Conservation (phyloP, 805 yeast genomes). For the Candida corydali region DNA sequence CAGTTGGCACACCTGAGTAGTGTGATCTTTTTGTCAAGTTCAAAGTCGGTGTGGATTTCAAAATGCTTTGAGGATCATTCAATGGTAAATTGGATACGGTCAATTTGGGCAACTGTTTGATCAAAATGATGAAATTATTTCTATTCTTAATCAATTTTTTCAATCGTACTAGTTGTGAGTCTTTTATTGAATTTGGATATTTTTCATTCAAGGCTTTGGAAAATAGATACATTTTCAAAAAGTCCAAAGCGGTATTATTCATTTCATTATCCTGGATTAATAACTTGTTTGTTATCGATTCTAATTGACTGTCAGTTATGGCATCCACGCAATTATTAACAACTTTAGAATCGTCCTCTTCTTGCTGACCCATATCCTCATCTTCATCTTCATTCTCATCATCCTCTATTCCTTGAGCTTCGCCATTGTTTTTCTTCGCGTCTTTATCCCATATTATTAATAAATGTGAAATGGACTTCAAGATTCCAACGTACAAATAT, state of each 20-base stretch:
- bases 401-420: slow-evolving; percentile 11
- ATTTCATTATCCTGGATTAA: slow-evolving; percentile 71
- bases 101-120: slow-evolving; percentile 59
- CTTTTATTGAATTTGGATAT: slow-evolving; percentile 22
- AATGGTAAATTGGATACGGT: slow-evolving; percentile 31
- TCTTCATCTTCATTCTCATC: slow-evolving; percentile 13
- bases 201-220: slow-evolving; percentile 48
- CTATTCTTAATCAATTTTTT: slow-evolving; percentile 49
- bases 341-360: slow-evolving; percentile 8
- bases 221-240: slow-evolving; percentile 72
- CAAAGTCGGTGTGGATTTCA: slow-evolving; percentile 19
- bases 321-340: slow-evolving; percentile 39
- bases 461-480: slow-evolving; percentile 76
- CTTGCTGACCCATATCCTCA: slow-evolving; percentile 11
- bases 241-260: slow-evolving; percentile 68
- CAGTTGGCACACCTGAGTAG: slow-evolving; percentile 48
- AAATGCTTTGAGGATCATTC: slow-evolving; percentile 24
- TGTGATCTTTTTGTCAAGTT: slow-evolving; percentile 50
- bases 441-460: slow-evolving; percentile 40
- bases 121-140: slow-evolving; percentile 48
- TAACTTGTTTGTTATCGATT: slow-evolving; percentile 53
- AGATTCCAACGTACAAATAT: slow-evolving; percentile 58
- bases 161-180: slow-evolving; percentile 31
- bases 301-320: slow-evolving; percentile 37
- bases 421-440: slow-evolving; percentile 34